Evolutionary conservation across 768 basidiomycete species (phyloP).

Genomic region (Filobasidium floriforme): DNA sequence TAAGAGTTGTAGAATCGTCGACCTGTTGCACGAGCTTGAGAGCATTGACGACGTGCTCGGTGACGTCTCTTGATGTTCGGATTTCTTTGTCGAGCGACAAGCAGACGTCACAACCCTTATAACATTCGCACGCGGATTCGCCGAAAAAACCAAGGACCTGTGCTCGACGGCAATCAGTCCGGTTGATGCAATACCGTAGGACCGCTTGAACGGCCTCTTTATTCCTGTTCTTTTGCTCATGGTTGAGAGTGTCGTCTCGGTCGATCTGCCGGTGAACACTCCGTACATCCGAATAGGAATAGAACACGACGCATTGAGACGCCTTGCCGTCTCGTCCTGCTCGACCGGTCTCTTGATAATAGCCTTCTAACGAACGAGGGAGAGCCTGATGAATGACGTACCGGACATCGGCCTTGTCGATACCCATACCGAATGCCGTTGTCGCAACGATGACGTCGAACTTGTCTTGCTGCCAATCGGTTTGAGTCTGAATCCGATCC

Average conservation of each 20-base stretch:
- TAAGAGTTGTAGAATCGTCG: slow-evolving; percentile 55
- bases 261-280: slow-evolving; percentile 58
- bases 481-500: slow-evolving; percentile 59
- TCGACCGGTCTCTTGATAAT: slow-evolving; percentile 91
- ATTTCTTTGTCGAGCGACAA: slow-evolving; percentile 49
- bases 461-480: slow-evolving; percentile 64
- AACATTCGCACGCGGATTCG: slow-evolving; percentile 71
- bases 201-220: slow-evolving; percentile 61
- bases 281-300: slow-evolving; percentile 50
- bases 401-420: slow-evolving; percentile 44
- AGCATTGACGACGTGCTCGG: slow-evolving; percentile 53
- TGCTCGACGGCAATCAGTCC: slow-evolving; percentile 73
- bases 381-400: slow-evolving; percentile 76
- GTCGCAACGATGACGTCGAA: slow-evolving; percentile 87
- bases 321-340: slow-evolving; percentile 83
- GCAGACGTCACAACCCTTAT: slow-evolving; percentile 77
- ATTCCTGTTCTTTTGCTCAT: slow-evolving; percentile 62
- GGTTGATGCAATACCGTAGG: slow-evolving; percentile 69
- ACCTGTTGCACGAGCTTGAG: slow-evolving; percentile 56
- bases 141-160: slow-evolving; percentile 85
- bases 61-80: slow-evolving; percentile 55
- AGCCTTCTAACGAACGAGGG: slow-evolving; percentile 79
- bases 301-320: slow-evolving; percentile 67
- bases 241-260: slow-evolving; percentile 44
- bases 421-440: slow-evolving; percentile 90